Percentiles rank a stretch among this genome's conserved stretches.
Evolutionary conservation across 768 basidiomycete species (phyloP).

Genomic region (Candolleomyces efflorescens): DNA sequence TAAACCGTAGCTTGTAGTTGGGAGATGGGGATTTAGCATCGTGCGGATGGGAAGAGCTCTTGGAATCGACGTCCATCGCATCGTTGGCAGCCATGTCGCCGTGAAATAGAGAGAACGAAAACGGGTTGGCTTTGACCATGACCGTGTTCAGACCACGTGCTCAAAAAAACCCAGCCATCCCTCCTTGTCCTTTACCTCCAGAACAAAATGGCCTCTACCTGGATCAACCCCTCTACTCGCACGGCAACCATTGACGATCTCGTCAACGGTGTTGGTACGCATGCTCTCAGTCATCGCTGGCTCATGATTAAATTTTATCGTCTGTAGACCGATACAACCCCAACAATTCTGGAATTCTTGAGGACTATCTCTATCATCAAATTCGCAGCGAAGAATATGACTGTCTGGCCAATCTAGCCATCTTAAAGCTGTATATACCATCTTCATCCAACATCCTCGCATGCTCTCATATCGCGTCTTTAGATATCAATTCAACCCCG

Average conservation of each 20-base stretch:
- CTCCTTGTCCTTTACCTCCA: constrained; percentile 3
- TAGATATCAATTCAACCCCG: constrained; percentile 95
- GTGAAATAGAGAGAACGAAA: not conserved
- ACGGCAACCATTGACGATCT: constrained; percentile 88
- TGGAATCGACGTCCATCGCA: constrained; percentile 10
- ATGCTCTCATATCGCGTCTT: not conserved
- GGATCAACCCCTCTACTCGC: constrained; percentile 73
- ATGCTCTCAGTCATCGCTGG: not conserved
- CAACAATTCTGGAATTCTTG: constrained; percentile 86
- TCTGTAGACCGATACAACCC: constrained; percentile 92
- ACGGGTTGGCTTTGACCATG: not conserved
- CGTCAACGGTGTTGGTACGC: constrained; percentile 84
- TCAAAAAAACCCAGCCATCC: constrained; percentile 19
- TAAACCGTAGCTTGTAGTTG: constrained; percentile 56
- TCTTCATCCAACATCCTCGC: not conserved
- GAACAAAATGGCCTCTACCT: constrained; percentile 50
- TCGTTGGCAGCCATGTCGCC: constrained; percentile 6
- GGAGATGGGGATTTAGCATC: constrained; percentile 22
- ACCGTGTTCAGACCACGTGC: constrained; percentile 19
- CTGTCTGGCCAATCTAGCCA: constrained; percentile 91
- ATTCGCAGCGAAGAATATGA: constrained; percentile 91
- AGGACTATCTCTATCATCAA: constrained; percentile 96
- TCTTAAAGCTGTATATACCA: constrained; percentile 75
- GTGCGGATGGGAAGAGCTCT: not conserved
- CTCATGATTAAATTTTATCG: constrained; percentile 8